These are phyloP conservation scores for Annulohypoxylon maeteangense DNA, from an alignment of 495 filamentous ascomycete species.

Conservation along the genomic window DNA sequence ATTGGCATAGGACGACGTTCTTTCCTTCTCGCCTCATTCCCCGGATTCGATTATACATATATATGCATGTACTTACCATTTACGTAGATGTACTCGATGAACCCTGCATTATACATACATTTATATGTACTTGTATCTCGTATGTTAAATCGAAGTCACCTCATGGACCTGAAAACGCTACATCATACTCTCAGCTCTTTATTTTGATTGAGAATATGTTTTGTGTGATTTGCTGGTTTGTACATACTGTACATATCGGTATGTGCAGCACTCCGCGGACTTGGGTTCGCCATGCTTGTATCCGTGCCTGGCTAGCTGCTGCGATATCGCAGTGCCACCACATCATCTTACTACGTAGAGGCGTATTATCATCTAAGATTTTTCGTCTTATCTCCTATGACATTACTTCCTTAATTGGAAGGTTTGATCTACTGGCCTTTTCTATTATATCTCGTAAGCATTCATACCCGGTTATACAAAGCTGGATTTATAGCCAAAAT, in stretches of 20 bases:
- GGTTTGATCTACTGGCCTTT: slow-evolving; percentile 6
- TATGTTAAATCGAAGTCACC: slow-evolving; percentile 16
- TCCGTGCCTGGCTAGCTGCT: background rate
- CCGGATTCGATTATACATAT: slow-evolving; percentile 27
- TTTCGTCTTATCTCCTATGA: background rate
- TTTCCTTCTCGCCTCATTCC: slow-evolving; percentile 25
- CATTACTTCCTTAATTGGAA: background rate
- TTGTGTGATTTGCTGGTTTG: slow-evolving; percentile 5
- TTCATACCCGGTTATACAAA: background rate
- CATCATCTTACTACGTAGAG: slow-evolving; percentile 21
- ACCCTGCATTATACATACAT: slow-evolving; percentile 4
- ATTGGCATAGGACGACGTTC: slow-evolving; percentile 16
- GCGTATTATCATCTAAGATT: slow-evolving; percentile 10
- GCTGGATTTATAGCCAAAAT: background rate
- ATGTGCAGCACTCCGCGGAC: background rate
- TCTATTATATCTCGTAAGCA: background rate
- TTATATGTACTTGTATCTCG: background rate
- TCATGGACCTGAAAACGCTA: slow-evolving; percentile 17
- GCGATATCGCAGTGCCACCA: slow-evolving; percentile 29
- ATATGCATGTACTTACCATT: slow-evolving; percentile 6
- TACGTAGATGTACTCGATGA: slow-evolving; percentile 10
- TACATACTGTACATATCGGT: background rate
- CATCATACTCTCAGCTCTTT: background rate
- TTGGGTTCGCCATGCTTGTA: slow-evolving; percentile 14
- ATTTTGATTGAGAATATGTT: slow-evolving; percentile 7